Base-by-base conservation (phyloP, 768 basidiomycete genomes). In the Amanita muscaria region DNA sequence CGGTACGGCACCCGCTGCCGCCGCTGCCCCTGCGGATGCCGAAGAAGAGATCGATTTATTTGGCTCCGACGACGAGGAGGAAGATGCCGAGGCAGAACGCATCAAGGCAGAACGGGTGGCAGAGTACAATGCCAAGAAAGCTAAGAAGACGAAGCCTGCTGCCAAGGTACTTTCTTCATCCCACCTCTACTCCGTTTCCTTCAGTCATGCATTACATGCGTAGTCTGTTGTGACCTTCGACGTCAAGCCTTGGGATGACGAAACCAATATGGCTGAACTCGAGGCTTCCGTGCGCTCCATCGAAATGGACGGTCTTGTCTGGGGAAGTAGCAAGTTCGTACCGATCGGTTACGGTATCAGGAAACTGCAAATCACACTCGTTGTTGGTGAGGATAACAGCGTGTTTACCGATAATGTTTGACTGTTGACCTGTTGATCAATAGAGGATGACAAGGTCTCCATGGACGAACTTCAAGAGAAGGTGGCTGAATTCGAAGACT, bases 201-300 rank as follows among this genome's bases (percentile, higher is more conserved):
- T 32, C 48, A 27, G 30, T 38, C 12, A 33, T 54, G 40, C 14
- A 46, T 23, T 25, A 44, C 33, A 23, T 35, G 21, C 37, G 15
- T 64, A 97, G 91, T 98, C 96, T 53, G 81, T 99, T 50, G 96
- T 99, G 40, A 99, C 94, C 37, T 69, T 98, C 55, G 94, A 98
- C 54, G 92, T 99, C 51, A 99, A 99, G 69, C 93, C 94, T 31
- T 96, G 92, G 94, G 94, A 98, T 63, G 94, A 98, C 60, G 92
- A 96, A 72, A 99, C 96, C 40, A 90, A 97, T 66, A 93, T 99
- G 93, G 74, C 59, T 34, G 86, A 70, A 40, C 73, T 98, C 55
- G 94, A 98, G 66, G 64, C 71, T 12, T 58, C 75, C 32, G 94
- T 98, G 44, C 81, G 96, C 49, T 80, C 88, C 16, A 80, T 98